Base-by-base conservation (phyloP, 176 grass and related monocot species). In the Luzula sylvatica region DNA sequence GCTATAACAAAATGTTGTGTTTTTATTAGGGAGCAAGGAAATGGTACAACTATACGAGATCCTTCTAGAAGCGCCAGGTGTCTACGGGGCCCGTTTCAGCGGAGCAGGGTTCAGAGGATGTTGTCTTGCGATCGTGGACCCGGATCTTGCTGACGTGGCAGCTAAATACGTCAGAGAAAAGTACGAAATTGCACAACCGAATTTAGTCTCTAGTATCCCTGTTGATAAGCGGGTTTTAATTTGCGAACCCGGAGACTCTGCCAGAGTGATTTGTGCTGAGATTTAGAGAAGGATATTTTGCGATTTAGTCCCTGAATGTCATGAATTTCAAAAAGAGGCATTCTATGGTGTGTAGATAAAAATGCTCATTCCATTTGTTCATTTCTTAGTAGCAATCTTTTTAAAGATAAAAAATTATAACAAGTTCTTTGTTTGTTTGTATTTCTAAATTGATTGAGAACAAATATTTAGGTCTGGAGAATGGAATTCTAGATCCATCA, bases 1-100 rank as follows among this genome's bases (percentile, higher is more conserved):
- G n/a, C n/a, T n/a, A n/a, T n/a, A n/a, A n/a, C n/a, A n/a, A n/a
- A n/a, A n/a, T n/a, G n/a, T n/a, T 18, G 2, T 20, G 51, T 23
- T 30, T n/a, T 65, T 20, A 48, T 23, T 67, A 88, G 90, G 83
- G 71, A 67, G 84, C 52, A 73, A 79, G 43, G 84, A 88, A 86
- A 89, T 96, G 90, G 79, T 82, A 51, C 66, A 96, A 61, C 84
- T 96, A 23, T 88, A 96, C 58, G 70, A 89, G 68, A 96, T 96
- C 71, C 71, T 96, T 56, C 63, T 96, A 2, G 82, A 89, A 39
- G 74, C 84, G 46, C 90, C 90, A 0, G 90, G 90, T 42, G 81
- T 89, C 17, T 77, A 82, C 3, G 90, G 90, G 12, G 74, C 77
- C 23, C 80, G 90, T 15, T 96, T 96, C 73, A 96, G 90, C 23